These are phyloP conservation scores for Alternaria hordeiaustralica DNA, from an alignment of 2,329 filamentous ascomycete species.

Conservation along the genomic window DNA sequence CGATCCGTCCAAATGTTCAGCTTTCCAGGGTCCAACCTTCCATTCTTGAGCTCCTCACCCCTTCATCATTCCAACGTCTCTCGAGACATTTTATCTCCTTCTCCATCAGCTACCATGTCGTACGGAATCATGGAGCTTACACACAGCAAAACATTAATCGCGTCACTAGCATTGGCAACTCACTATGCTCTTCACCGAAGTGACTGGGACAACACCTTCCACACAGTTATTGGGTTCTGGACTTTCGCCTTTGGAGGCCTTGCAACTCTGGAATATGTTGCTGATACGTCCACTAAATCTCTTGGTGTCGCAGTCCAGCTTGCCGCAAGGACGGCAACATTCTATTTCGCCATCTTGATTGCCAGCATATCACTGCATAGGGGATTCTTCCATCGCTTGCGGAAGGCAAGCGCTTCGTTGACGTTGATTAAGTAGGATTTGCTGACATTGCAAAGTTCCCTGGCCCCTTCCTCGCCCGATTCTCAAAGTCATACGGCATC, in stretches of 20 bases:
- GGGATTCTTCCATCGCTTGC: slow-evolving; percentile 50
- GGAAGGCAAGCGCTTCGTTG: slow-evolving; percentile 24
- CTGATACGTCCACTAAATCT: slow-evolving; percentile 14
- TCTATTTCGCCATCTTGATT: slow-evolving; percentile 32
- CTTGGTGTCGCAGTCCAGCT: slow-evolving; percentile 14
- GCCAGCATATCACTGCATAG: slow-evolving; percentile 51
- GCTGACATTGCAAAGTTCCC: slow-evolving; percentile 33
- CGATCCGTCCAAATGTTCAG: background rate
- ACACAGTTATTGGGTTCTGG: slow-evolving; percentile 24
- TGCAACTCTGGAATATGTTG: slow-evolving; percentile 23
- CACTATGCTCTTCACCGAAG: slow-evolving; percentile 29
- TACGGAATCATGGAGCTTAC: slow-evolving; percentile 13
- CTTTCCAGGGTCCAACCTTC: background rate
- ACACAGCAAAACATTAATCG: slow-evolving; percentile 27
- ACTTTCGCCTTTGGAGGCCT: slow-evolving; percentile 21
- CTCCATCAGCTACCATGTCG: background rate
- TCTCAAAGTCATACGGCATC: slow-evolving; percentile 50
- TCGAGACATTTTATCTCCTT: background rate
- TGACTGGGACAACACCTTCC: slow-evolving; percentile 33
- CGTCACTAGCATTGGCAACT: slow-evolving; percentile 28
- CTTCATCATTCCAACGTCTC: background rate
- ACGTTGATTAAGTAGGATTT: background rate
- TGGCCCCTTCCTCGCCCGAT: slow-evolving; percentile 46
- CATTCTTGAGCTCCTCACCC: background rate
- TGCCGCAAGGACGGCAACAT: slow-evolving; percentile 13